Percentiles rank a stretch among this genome's conserved stretches.
Conservation (phyloP, 768 basidiomycete species). For the Russula foetens region DNA sequence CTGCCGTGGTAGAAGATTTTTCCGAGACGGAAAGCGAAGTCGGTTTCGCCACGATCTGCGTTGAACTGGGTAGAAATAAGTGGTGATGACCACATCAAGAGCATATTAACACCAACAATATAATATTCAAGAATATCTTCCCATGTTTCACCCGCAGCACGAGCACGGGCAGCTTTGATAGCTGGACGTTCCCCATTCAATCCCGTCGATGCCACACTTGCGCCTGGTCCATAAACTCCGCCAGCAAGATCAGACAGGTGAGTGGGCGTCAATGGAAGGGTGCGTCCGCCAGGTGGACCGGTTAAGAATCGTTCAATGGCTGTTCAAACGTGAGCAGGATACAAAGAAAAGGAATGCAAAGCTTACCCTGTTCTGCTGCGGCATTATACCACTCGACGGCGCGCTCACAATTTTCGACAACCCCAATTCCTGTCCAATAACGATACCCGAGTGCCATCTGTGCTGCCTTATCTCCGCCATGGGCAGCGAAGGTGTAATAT, state of each 20-base stretch:
- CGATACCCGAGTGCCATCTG: slow-evolving; percentile 92
- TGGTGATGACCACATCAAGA: neutral
- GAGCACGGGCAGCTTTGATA: slow-evolving; percentile 75
- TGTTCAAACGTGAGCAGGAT: slow-evolving; percentile 23
- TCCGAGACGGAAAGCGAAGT: slow-evolving; percentile 88
- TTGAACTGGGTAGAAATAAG: slow-evolving; percentile 58
- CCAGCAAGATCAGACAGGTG: slow-evolving; percentile 84
- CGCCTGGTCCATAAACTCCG: slow-evolving; percentile 91
- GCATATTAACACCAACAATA: slow-evolving; percentile 40
- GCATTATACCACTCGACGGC: slow-evolving; percentile 86
- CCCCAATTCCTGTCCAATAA: slow-evolving; percentile 93
- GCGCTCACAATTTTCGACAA: slow-evolving; percentile 74
- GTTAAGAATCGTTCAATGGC: slow-evolving; percentile 76
- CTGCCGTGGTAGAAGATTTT: slow-evolving; percentile 95
- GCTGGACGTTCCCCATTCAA: slow-evolving; percentile 61
- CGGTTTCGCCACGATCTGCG: slow-evolving; percentile 83
- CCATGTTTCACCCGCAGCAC: slow-evolving; percentile 89
- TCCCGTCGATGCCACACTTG: slow-evolving; percentile 88
- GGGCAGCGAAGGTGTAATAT: slow-evolving; percentile 90
- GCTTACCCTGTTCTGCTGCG: slow-evolving; percentile 75
- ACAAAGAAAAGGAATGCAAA: neutral
- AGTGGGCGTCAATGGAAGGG: slow-evolving; percentile 73
- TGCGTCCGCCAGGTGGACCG: slow-evolving; percentile 87
- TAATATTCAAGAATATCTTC: slow-evolving; percentile 91
- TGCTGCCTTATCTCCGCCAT: slow-evolving; percentile 78